These are phyloP conservation scores for Tricholoma flavovirens DNA, from an alignment of 768 basidiomycete species.

Conservation along the genomic window DNA sequence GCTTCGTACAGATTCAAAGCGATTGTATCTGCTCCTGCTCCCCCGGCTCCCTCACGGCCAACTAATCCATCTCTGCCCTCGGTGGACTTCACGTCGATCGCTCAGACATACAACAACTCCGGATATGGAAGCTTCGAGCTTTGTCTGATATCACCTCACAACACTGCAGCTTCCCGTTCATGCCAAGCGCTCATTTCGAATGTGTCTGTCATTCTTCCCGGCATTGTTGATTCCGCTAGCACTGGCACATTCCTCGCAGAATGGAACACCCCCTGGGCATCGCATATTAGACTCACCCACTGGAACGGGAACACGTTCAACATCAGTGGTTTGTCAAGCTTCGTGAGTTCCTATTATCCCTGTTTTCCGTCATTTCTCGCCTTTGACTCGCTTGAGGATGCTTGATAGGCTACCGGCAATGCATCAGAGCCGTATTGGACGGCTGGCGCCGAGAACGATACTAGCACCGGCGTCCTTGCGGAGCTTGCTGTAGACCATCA, in stretches of 20 bases:
- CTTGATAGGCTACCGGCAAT: constrained; percentile 11
- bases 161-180: constrained; percentile 4
- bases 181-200: constrained; percentile 5
- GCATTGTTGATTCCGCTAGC: neutral
- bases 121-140: constrained; percentile 21
- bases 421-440: constrained; percentile 15
- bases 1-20: constrained; percentile 2
- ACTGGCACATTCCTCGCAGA: constrained; percentile 7
- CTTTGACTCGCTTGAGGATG: neutral
- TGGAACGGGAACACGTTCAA: constrained; percentile 19
- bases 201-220: constrained; percentile 6
- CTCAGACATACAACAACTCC: constrained; percentile 15
- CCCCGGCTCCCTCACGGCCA: constrained; percentile 1
- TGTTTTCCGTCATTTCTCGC: neutral
- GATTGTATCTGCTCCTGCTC: neutral
- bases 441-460: neutral
- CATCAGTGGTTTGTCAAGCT: constrained; percentile 9
- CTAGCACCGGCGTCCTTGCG: neutral
- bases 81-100: constrained; percentile 10
- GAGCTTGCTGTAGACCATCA: neutral
- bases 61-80: constrained; percentile 12
- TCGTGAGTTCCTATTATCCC: constrained; percentile 8
- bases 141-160: constrained; percentile 8
- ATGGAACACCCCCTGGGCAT: constrained; percentile 11
- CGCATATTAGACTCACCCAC: constrained; percentile 17